These are phyloP conservation scores for Ambrosia artemisiifolia DNA, from an alignment of 129 eudicot species.

Conservation along the genomic window DNA sequence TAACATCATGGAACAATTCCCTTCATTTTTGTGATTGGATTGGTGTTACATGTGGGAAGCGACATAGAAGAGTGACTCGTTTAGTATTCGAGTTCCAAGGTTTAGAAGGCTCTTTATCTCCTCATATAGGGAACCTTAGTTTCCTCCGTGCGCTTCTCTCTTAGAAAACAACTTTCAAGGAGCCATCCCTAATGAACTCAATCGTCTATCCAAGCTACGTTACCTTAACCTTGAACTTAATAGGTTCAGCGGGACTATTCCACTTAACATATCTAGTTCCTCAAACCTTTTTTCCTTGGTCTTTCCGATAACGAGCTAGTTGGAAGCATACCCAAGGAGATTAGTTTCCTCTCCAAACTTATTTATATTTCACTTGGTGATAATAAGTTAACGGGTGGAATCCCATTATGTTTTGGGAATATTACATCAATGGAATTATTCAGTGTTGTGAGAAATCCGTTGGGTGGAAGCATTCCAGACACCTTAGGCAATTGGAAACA, in stretches of 20 bases:
- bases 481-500: not conserved
- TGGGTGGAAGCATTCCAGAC: slow-evolving; percentile 10
- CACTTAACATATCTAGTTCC: not conserved
- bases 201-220: slow-evolving; percentile 2
- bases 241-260: not conserved
- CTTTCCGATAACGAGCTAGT: not conserved
- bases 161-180: slow-evolving; percentile 7
- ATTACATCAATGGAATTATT: not conserved
- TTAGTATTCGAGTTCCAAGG: not conserved
- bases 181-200: slow-evolving; percentile 7
- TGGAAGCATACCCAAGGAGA: slow-evolving; percentile 3
- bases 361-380: not conserved
- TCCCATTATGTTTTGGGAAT: slow-evolving; percentile 7
- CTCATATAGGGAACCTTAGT: slow-evolving; percentile 19
- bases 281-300: not conserved
- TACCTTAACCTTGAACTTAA: not conserved
- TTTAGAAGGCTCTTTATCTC: slow-evolving; percentile 17
- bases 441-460: not conserved
- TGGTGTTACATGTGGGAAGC: slow-evolving; percentile 17
- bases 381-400: slow-evolving; percentile 6
- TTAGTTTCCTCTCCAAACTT: slow-evolving; percentile 10
- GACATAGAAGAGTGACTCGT: not conserved
- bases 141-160: not conserved
- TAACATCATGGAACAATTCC: slow-evolving; percentile 16
- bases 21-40: slow-evolving; percentile 19